Evolutionary conservation across 2,329 filamentous ascomycete species (phyloP), one percentile per base, ranked within the genome.

Genomic region (Phialemonium atrogriseum): DNA sequence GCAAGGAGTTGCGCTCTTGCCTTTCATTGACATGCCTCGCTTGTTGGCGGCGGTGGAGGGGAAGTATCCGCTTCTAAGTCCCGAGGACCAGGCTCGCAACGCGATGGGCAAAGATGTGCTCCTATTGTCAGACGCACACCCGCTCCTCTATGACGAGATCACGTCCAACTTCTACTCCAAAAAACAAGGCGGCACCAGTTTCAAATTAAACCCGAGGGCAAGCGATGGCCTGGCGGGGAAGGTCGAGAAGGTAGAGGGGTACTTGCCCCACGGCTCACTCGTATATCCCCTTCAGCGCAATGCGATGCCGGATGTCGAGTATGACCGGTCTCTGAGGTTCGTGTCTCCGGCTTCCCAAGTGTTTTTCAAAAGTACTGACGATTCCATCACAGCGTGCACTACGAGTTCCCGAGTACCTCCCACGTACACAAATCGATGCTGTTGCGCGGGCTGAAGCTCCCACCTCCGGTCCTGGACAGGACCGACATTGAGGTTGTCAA

Each of bases 1-100:
- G 91, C 89, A 96, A 55, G 91, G 91, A 41, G 82, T 98, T 32
- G 87, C 86, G 3, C 66, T 98, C 13, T 69, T 98, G 20, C 91
- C 91, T 0, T 98, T 96, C 55, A 98, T 98, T 47, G 88, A 98
- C 47, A 91, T 94, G 68, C 77, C 80, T 32, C 78, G 88, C 32
- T 64, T 98, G 12, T 66, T 98, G 7, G 68, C 71, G 12, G 89
- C 89, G 7, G 89, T 96, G 64, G 72, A 76, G 28, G 80, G 77
- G 41, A 86, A 83, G 47, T 94, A 95, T 49, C 83, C 82, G 6
- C 63, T 84, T 10, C 66, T 98, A 4, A 84, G 76, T 11, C 67
- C 77, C 0, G 84, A 86, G 27, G 91, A 96, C 50, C 64, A 68
- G 25, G 73, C 73, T 16, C 80, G 93, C 16, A 98, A 98, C 50